Conservation (phyloP, 2,329 filamentous ascomycete species). For the Fusarium xylarioides region DNA sequence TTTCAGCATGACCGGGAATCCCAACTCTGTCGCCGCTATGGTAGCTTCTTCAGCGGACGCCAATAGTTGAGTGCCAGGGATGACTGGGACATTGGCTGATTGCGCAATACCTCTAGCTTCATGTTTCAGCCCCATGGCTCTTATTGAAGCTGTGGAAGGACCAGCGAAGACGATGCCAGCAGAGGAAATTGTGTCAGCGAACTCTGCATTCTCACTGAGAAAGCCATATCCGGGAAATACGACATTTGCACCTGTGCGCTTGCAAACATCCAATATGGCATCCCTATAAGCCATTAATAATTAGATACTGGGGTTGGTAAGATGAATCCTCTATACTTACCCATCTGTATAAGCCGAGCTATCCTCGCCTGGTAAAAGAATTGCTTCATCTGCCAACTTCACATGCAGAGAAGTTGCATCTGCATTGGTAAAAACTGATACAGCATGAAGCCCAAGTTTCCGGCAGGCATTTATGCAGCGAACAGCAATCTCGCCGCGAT, state of each 20-base stretch:
- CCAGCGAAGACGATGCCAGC: neutral
- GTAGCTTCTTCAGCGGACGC: neutral
- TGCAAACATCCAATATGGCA: neutral
- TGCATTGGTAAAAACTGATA: neutral
- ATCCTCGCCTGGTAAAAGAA: neutral
- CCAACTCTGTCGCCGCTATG: neutral
- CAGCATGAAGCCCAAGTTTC: neutral
- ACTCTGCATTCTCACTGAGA: neutral
- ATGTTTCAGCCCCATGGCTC: neutral
- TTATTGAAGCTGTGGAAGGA: neutral
- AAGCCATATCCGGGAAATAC: slow-evolving; percentile 1
- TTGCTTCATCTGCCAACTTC: neutral
- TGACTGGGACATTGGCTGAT: neutral
- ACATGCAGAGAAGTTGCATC: neutral
- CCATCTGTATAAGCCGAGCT: neutral
- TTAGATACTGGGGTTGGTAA: neutral
- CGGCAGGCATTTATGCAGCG: neutral
- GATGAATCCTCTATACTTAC: neutral
- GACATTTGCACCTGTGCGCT: neutral
- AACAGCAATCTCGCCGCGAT: neutral
- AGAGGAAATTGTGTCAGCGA: neutral
- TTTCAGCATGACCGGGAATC: neutral
- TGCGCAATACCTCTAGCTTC: neutral
- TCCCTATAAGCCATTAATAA: neutral
- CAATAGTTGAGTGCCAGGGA: neutral